Percentiles rank a stretch among this genome's conserved stretches.
Evolutionary conservation across 495 filamentous ascomycete species (phyloP).

Genomic region (Penicillium cinerascens): DNA sequence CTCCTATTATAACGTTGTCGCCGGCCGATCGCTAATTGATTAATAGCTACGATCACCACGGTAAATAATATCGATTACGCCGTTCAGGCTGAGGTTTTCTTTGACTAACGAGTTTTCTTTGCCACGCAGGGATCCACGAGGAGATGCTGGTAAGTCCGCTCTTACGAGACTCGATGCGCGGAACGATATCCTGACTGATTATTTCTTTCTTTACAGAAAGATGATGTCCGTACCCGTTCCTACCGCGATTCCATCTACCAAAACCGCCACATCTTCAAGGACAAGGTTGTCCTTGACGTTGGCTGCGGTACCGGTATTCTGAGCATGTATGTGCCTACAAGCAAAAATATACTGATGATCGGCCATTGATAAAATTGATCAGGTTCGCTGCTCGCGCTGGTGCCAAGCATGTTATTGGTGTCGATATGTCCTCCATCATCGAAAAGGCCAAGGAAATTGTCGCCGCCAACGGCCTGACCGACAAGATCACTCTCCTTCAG

Average conservation of each 20-base stretch:
- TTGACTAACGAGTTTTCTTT: constrained; percentile 14
- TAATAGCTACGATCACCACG: constrained; percentile 89
- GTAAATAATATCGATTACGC: constrained; percentile 42
- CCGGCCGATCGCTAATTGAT: constrained; percentile 34
- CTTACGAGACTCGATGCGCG: neutral
- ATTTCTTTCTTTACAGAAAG: constrained; percentile 61
- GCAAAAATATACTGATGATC: neutral
- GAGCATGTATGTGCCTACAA: constrained; percentile 63
- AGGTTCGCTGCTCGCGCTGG: constrained; percentile 97
- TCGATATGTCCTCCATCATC: constrained; percentile 97
- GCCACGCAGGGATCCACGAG: constrained; percentile 80
- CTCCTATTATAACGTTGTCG: constrained; percentile 11
- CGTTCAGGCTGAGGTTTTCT: neutral
- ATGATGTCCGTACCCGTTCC: constrained; percentile 91
- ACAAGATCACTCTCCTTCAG: constrained; percentile 85
- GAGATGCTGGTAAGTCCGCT: constrained; percentile 84
- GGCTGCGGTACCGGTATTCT: constrained; percentile 92
- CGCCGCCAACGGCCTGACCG: constrained; percentile 74
- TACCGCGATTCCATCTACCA: constrained; percentile 97
- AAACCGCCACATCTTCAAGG: constrained; percentile 93
- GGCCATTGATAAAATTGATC: constrained; percentile 10
- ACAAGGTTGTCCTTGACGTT: constrained; percentile 96
- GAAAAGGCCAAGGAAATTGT: constrained; percentile 92
- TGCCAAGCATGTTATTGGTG: constrained; percentile 90
- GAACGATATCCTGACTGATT: constrained; percentile 12